A percentile compares a stretch with the other conserved stretches of the same genome.
Evolutionary conservation across 2,329 filamentous ascomycete species (phyloP).

Genomic region (Mycosphaerella sp.): DNA sequence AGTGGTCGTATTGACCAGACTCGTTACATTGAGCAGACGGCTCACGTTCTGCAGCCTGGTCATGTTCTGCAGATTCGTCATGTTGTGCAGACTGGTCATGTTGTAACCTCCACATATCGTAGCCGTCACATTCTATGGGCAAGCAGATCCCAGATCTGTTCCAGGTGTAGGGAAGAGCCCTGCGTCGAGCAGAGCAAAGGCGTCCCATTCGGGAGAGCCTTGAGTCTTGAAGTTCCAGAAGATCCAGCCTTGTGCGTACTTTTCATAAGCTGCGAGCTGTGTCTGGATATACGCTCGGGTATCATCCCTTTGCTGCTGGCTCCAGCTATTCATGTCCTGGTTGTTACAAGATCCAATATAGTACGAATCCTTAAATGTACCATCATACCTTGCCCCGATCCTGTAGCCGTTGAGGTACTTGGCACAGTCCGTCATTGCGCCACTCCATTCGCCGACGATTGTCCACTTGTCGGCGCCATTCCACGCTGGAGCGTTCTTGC

Average conservation of each 20-base stretch:
- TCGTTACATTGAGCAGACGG: not conserved
- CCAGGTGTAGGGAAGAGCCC: conserved; percentile 48
- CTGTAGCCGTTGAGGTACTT: conserved; percentile 49
- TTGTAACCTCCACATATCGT: not conserved
- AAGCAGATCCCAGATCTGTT: conserved; percentile 29
- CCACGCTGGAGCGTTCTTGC: conserved; percentile 48
- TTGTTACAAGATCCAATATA: conserved; percentile 51
- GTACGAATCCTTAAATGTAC: conserved; percentile 44
- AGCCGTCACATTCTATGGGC: conserved; percentile 19
- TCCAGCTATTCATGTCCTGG: conserved; percentile 47
- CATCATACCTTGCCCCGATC: conserved; percentile 56
- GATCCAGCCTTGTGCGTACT: conserved; percentile 48
- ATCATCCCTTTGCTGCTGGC: conserved; percentile 41
- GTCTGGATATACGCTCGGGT: conserved; percentile 50
- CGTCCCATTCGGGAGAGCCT: conserved; percentile 47
- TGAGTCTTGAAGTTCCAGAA: conserved; percentile 58
- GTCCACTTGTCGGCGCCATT: conserved; percentile 56
- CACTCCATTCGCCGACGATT: conserved; percentile 65
- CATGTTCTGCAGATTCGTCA: not conserved
- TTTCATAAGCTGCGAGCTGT: conserved; percentile 50
- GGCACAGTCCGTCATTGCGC: conserved; percentile 58
- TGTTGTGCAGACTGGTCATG: not conserved
- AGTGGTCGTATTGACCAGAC: no score
- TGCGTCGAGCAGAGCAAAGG: conserved; percentile 44
- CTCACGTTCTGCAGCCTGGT: not conserved